phyloP scores from a whole-genome alignment of 148 eudicot species.

The Suaeda aralocaspica region DNA sequence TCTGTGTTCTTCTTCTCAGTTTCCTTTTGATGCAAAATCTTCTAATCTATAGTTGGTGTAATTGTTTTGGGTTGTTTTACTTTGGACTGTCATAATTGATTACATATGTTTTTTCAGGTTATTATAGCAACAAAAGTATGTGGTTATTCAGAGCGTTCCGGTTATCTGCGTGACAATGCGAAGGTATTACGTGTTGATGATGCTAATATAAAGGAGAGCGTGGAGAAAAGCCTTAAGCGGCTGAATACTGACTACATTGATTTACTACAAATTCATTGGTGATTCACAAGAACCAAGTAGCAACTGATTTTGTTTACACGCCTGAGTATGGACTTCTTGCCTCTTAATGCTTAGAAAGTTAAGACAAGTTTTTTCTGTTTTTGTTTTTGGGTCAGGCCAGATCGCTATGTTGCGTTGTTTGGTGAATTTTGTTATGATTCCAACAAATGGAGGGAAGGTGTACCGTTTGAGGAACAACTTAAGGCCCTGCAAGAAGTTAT shows the following conservation, averaged over 20 bases:
- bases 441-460: constrained; percentile 74
- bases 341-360: constrained; percentile 1
- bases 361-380: background rate
- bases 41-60: background rate
- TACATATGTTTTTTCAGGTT: constrained; percentile 38
- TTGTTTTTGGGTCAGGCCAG: constrained; percentile 60
- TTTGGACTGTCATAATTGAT: background rate
- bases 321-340: background rate
- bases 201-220: constrained; percentile 91
- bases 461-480: constrained; percentile 82
- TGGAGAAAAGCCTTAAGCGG: constrained; percentile 94
- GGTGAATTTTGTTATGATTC: constrained; percentile 76
- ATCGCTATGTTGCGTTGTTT: constrained; percentile 81
- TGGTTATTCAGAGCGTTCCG: constrained; percentile 75
- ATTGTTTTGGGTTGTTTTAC: background rate
- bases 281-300: constrained; percentile 14
- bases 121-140: constrained; percentile 88
- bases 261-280: constrained; percentile 91
- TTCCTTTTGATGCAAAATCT: background rate
- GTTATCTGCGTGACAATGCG: constrained; percentile 71
- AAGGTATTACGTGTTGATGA: constrained; percentile 82
- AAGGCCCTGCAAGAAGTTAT: constrained; percentile 75
- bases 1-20: background rate
- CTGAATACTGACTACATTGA: constrained; percentile 86
- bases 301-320: background rate